phyloP scores from a whole-genome alignment of 1,139 yeast species.

The Magnusiomyces suaveolens region DNA sequence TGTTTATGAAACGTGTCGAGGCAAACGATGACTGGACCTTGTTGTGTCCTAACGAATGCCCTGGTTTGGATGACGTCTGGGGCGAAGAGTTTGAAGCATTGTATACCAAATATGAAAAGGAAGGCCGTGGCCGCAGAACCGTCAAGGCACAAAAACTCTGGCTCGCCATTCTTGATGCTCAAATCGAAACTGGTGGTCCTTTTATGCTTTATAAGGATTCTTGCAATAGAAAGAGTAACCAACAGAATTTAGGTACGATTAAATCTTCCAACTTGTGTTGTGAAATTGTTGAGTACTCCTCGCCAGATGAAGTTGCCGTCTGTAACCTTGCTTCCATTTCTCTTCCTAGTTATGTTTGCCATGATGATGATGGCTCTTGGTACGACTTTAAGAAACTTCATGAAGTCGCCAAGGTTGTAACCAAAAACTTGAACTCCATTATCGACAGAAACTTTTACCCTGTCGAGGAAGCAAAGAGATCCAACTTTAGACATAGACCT shows the following conservation, averaged over 20 bases:
- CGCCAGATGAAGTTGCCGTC: slow-evolving; percentile 83
- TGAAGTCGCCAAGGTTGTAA: slow-evolving; percentile 60
- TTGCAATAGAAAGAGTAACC: slow-evolving; percentile 73
- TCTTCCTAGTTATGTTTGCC: slow-evolving; percentile 54
- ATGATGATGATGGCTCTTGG: slow-evolving; percentile 42
- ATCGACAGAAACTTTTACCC: slow-evolving; percentile 79
- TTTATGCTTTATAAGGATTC: slow-evolving; percentile 87
- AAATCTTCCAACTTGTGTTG: slow-evolving; percentile 85
- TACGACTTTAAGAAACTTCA: slow-evolving; percentile 67
- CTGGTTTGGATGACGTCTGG: slow-evolving; percentile 67
- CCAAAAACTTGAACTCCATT: slow-evolving; percentile 63
- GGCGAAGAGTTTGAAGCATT: slow-evolving; percentile 73
- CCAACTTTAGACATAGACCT: slow-evolving; percentile 74
- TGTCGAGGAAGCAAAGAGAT: slow-evolving; percentile 53
- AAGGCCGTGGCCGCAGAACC: slow-evolving; percentile 60
- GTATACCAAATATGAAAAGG: slow-evolving; percentile 61
- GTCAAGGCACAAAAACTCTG: slow-evolving; percentile 81
- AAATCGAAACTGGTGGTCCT: slow-evolving; percentile 89
- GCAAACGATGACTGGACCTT: slow-evolving; percentile 71
- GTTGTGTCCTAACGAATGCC: slow-evolving; percentile 83
- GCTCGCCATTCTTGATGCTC: slow-evolving; percentile 80
- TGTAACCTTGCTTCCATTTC: slow-evolving; percentile 86
- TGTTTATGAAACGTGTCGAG: slow-evolving; percentile 84
- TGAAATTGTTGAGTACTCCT: slow-evolving; percentile 80
- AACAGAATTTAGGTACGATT: slow-evolving; percentile 77